These are phyloP conservation scores for Globisporangium acanthophoron DNA, from an alignment of 352 stramenopile genomes.

Conservation along the genomic window DNA sequence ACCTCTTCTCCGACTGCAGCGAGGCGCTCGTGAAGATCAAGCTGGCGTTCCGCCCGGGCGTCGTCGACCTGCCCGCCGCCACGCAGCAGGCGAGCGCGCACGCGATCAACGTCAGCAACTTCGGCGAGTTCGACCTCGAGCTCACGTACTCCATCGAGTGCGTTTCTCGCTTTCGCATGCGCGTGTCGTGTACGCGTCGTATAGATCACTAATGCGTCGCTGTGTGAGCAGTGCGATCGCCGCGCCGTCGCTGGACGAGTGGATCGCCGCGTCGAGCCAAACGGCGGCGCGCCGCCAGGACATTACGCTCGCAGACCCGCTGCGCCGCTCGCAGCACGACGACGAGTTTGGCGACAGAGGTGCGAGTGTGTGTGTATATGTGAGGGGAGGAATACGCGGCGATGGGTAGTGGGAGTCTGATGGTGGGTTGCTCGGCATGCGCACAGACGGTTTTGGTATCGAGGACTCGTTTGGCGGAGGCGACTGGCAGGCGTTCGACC, in stretches of 20 bases:
- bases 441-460: conserved; percentile 52
- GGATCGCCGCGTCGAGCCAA: conserved; percentile 72
- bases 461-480: conserved; percentile 75
- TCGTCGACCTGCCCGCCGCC: conserved; percentile 67
- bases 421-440: conserved; percentile 1
- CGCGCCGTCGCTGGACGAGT: conserved; percentile 72
- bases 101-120: conserved; percentile 81
- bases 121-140: conserved; percentile 82
- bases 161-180: conserved; percentile 8
- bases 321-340: conserved; percentile 44
- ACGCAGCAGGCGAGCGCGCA: conserved; percentile 62
- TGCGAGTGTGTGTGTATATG: conserved; percentile 14
- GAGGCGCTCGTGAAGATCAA: conserved; percentile 99
- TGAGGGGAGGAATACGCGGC: background rate
- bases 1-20: conserved; percentile 97
- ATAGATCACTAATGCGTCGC: background rate
- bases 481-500: conserved; percentile 80
- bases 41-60: conserved; percentile 89
- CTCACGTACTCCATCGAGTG: conserved; percentile 85
- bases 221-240: conserved; percentile 36
- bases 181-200: too few species aligned
- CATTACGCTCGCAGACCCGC: conserved; percentile 76
- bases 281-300: conserved; percentile 74
- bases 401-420: background rate
- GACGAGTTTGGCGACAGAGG: conserved; percentile 47